A percentile compares a stretch with the other conserved stretches of the same genome.
Conservation (phyloP, 1,284 basidiomycete genomes). For the Malassezia dermatis region DNA sequence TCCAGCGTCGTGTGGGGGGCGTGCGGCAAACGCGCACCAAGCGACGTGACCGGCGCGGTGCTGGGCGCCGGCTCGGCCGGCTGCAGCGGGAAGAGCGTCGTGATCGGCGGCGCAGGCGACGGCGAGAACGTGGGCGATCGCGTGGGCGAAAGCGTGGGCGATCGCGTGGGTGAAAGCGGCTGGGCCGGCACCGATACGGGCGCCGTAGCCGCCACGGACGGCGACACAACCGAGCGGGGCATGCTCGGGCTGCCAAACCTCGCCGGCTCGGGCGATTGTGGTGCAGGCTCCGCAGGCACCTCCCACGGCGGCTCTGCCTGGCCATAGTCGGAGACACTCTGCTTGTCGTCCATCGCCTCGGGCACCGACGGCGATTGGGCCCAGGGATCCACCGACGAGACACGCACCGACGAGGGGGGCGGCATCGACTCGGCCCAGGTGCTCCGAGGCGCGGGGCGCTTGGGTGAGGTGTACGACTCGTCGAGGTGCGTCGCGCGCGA, state of each 20-base stretch:
- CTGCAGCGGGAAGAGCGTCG: neutral
- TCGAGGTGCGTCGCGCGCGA: neutral
- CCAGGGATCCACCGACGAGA: neutral
- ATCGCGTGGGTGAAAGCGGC: neutral
- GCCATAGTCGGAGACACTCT: slow-evolving; percentile 5
- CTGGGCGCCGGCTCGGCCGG: neutral
- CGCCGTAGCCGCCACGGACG: neutral
- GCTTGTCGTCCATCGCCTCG: neutral
- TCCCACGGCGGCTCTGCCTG: neutral
- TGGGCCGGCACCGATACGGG: neutral
- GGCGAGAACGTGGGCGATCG: neutral
- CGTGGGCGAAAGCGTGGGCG: too few relatives aligned
- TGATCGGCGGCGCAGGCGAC: neutral
- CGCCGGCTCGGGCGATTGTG: neutral
- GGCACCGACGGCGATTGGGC: neutral
- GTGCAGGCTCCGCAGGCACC: neutral
- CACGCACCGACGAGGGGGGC: neutral
- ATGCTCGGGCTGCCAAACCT: neutral
- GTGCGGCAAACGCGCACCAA: too few relatives aligned
- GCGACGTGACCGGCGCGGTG: neutral
- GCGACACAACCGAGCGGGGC: neutral
- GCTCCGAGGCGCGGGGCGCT: neutral
- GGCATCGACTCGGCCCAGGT: neutral
- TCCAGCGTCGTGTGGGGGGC: too few relatives aligned
- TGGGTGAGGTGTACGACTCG: neutral